Evolutionary conservation across 2,329 filamentous ascomycete genomes (phyloP), one percentile per base, ranked within the genome.

Genomic region (Colletotrichum orbiculare): DNA sequence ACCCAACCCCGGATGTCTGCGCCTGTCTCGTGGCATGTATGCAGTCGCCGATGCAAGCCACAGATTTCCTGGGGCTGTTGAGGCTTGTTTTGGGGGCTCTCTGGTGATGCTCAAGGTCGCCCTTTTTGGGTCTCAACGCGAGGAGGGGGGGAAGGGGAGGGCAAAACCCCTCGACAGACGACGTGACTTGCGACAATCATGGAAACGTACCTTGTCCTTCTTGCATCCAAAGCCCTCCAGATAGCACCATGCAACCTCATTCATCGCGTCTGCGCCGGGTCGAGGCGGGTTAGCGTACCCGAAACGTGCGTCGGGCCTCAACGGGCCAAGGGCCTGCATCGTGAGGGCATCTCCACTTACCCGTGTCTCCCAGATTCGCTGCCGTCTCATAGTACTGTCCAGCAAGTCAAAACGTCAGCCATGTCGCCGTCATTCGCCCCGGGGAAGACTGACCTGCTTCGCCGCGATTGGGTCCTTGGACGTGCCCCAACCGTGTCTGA

Each of bases 191-290:
- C 60, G 67, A 68, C 45, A 50, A 41, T 25, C 3, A 25, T 25
- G 25, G 13, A 47, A 67, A 87, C 92, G 79, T 85, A 97, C 95
- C 92, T 97, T 98, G 83, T 99, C 94, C 78, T 98, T 99, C 78
- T 94, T 96, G 74, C 94, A 95, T 39, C 96, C 96, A 78, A 97
- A 97, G n/a, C 96, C 96, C 75, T 97, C 91, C 35, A 96, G 79
- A 83, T 96, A 98, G 82, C 96, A 99, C 93, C 94, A 97, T 41
- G 90, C 96, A 58, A 91, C 91, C 78, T 98, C 95, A 75, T 97
- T 97, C 94, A 98, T 97, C 63, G 94, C 96, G 81, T 99, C 96
- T 89, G 71, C 66, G 66, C 68, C 68, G 70, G 35, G 13, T 34
- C 45, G 45, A 49, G 54, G 64, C 66, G 63, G 46, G 42, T 68